phyloP scores from a whole-genome alignment of 208 protist genomes.

The Perkinsela sp. region DNA sequence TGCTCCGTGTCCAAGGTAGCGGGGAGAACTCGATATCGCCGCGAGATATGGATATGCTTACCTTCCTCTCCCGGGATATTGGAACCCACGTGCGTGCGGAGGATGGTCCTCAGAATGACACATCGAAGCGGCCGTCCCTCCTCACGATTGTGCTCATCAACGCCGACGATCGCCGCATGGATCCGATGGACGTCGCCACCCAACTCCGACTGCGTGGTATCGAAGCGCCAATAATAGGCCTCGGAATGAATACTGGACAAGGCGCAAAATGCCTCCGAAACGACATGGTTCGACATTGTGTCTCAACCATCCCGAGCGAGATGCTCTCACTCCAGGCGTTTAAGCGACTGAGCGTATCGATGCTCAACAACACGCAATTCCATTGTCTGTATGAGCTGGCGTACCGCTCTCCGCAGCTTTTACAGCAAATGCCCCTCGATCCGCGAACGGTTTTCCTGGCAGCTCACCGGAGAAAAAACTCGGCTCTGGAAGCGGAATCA shows the following conservation, averaged over 20 bases:
- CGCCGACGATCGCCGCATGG: not conserved
- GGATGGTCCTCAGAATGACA: no score
- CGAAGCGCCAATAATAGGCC: not conserved
- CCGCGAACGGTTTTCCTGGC: no score
- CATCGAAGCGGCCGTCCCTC: not conserved
- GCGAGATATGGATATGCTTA: not conserved
- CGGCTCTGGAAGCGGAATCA: no score
- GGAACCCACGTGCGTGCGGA: no score
- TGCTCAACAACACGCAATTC: not conserved
- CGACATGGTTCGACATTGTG: not conserved
- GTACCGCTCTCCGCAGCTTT: no score
- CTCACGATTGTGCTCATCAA: not conserved
- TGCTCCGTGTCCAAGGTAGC: not conserved
- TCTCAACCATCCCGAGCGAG: not conserved
- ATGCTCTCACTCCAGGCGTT: not conserved
- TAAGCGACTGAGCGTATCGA: not conserved
- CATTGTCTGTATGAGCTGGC: no score
- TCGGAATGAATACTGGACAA: not conserved
- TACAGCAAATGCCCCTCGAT: no score
- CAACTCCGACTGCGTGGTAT: not conserved
- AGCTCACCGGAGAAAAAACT: no score
- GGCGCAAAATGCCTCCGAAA: not conserved
- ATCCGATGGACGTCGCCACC: not conserved
- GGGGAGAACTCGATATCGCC: not conserved
- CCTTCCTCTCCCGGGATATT: not conserved